A percentile compares a stretch with the other conserved stretches of the same genome.
Conservation (phyloP, 306 rosid genomes). For the Ormosia emarginata region DNA sequence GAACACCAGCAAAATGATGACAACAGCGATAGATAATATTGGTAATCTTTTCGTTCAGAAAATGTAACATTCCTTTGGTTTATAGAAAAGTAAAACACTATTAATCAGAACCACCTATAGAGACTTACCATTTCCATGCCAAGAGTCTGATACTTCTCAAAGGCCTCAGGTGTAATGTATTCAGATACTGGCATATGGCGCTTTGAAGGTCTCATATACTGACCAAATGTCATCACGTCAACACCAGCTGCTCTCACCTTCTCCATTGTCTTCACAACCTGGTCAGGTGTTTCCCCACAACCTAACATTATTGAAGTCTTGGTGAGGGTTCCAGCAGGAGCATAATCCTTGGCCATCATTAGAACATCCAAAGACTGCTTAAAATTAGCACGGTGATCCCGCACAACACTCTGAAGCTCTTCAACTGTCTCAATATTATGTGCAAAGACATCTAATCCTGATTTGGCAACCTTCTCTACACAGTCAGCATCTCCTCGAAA, state of each 20-base stretch:
- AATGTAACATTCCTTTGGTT: slow-evolving; percentile 1
- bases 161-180: slow-evolving; percentile 94
- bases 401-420: slow-evolving; percentile 83
- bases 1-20: slow-evolving; percentile 12
- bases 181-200: slow-evolving; percentile 98
- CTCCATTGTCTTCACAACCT: slow-evolving; percentile 95
- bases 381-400: slow-evolving; percentile 94
- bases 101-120: background rate
- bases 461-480: slow-evolving; percentile 79
- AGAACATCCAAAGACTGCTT: slow-evolving; percentile 89
- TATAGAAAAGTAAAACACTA: background rate
- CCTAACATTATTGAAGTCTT: slow-evolving; percentile 98
- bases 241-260: slow-evolving; percentile 99
- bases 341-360: slow-evolving; percentile 80
- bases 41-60: background rate
- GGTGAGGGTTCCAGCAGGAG: slow-evolving; percentile 90
- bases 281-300: slow-evolving; percentile 96
- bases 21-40: background rate
- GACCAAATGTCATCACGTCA: slow-evolving; percentile 98
- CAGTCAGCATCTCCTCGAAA: slow-evolving; percentile 81
- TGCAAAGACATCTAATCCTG: slow-evolving; percentile 95
- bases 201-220: slow-evolving; percentile 97
- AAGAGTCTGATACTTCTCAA: slow-evolving; percentile 72
- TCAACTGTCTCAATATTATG: slow-evolving; percentile 98
- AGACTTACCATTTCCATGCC: slow-evolving; percentile 90